These are phyloP conservation scores for Aspergillus transmontanensis DNA, from an alignment of 2,329 filamentous ascomycete genomes.

Conservation along the genomic window DNA sequence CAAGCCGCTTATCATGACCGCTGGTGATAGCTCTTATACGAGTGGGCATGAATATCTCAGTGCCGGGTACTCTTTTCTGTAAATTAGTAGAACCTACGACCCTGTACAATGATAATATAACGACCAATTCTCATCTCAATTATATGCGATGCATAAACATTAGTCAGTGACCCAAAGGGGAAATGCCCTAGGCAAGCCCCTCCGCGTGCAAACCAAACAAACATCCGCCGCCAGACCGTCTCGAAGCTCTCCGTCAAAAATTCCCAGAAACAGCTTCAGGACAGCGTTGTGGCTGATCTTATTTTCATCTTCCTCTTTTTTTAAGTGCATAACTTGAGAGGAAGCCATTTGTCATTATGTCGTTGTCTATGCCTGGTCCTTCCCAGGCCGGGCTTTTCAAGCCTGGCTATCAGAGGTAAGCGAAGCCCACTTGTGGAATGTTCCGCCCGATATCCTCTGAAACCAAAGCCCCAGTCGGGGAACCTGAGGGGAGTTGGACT, in stretches of 20 bases:
- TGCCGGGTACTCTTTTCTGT: background rate
- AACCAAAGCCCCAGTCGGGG: background rate
- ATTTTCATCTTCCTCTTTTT: constrained; percentile 11
- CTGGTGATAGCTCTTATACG: constrained; percentile 13
- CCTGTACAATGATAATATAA: background rate
- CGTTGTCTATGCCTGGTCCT: constrained; percentile 91
- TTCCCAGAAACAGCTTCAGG: constrained; percentile 36
- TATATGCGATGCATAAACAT: background rate
- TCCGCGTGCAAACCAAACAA: constrained; percentile 43
- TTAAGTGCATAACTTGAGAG: constrained; percentile 17
- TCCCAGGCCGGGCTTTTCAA: constrained; percentile 95
- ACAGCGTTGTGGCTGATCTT: constrained; percentile 17
- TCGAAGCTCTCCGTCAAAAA: constrained; percentile 39
- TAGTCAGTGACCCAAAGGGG: constrained; percentile 12
- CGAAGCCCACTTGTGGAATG: constrained; percentile 27
- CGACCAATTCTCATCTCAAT: background rate
- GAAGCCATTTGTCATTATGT: constrained; percentile 64
- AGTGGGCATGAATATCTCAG: background rate
- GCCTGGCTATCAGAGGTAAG: constrained; percentile 91
- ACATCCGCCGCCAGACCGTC: constrained; percentile 34
- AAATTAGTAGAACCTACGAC: background rate
- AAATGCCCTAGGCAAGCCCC: constrained; percentile 26
- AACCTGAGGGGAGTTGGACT: background rate
- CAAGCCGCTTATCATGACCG: constrained; percentile 18
- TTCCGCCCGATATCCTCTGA: constrained; percentile 11